Evolutionary conservation across 2,329 filamentous ascomycete genomes (phyloP), one percentile per base, ranked within the genome.

Genomic region (Biscogniauxia sp.): DNA sequence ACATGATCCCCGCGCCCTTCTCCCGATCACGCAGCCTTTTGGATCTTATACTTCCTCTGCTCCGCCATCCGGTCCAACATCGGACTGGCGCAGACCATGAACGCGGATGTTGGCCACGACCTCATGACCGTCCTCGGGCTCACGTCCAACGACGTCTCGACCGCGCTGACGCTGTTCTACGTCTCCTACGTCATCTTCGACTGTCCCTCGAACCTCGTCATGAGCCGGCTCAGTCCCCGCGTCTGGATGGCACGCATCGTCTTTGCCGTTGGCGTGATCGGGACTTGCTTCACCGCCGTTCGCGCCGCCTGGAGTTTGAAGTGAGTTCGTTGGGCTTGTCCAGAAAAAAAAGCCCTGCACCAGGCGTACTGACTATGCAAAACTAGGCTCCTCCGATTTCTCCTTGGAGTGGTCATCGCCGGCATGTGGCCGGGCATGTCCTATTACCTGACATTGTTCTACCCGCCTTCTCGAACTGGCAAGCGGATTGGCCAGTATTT

Each of bases 351-450:
- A n/a, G n/a, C n/a, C n/a, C n/a, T n/a, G n/a, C n/a, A n/a, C n/a
- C 2, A 23, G 51, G 15, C 54, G 23, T 57, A 3, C 64, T 74
- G 28, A 66, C 50, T 20, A 17, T 53, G 51, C 32, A 52, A 32
- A 32, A 51, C 54, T 57, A 84, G 85, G 67, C 80, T 96, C n/a
- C 82, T 97, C 26, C 88, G 93, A 7, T 88, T 97, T 59, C 82
- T 97, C 11, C 84, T 97, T 6, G 93, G 93, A 54, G 84, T 95
- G 15, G 92, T 96, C 23, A 93, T 93, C 72, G 93, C 93, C 1
- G 93, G 93, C 53, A 93, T 97, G 89, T 97, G 93, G 93, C 93
- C 93, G 0, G 93, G 93, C 55, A 96, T 97, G 93, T 87, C 92
- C 9, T 95, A 95, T 74, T 97, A 96, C 72, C 81, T 97, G 53